phyloP scores from a whole-genome alignment of 2,329 filamentous ascomycete genomes.

The Penicillium sp. region DNA sequence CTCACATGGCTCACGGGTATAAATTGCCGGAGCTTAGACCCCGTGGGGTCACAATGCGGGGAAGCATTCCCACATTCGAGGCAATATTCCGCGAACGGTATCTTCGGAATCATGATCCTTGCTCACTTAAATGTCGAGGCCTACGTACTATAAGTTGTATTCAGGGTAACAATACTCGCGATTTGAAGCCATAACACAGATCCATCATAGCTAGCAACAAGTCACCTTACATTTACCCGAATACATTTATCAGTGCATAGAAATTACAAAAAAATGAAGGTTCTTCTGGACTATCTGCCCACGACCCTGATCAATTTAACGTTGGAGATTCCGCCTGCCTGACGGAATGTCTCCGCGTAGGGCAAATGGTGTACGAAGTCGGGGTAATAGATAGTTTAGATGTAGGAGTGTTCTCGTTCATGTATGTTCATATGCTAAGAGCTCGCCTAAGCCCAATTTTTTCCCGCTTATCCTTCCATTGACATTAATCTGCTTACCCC shows the following conservation, averaged over 20 bases:
- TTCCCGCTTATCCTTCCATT: not conserved
- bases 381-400: not conserved
- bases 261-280: not conserved
- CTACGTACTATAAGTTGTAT: too few species aligned
- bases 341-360: not conserved
- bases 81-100: conserved; percentile 14
- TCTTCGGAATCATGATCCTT: conserved; percentile 1
- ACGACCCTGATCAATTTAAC: not conserved
- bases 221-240: not conserved
- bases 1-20: not conserved
- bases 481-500: not conserved
- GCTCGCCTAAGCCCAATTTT: not conserved
- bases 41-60: conserved; percentile 16
- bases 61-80: conserved; percentile 9
- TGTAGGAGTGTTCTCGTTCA: not conserved
- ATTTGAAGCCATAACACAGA: too few species aligned
- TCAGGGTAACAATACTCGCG: too few species aligned
- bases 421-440: not conserved
- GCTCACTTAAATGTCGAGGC: too few species aligned
- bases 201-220: not conserved
- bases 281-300: not conserved
- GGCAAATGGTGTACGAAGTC: not conserved
- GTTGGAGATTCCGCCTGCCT: not conserved
- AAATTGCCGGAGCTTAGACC: not conserved
- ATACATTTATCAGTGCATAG: not conserved